Evolutionary conservation across 2,329 filamentous ascomycete species (phyloP), one percentile per base, ranked within the genome.

Genomic region (Aureobasidium uvarum): DNA sequence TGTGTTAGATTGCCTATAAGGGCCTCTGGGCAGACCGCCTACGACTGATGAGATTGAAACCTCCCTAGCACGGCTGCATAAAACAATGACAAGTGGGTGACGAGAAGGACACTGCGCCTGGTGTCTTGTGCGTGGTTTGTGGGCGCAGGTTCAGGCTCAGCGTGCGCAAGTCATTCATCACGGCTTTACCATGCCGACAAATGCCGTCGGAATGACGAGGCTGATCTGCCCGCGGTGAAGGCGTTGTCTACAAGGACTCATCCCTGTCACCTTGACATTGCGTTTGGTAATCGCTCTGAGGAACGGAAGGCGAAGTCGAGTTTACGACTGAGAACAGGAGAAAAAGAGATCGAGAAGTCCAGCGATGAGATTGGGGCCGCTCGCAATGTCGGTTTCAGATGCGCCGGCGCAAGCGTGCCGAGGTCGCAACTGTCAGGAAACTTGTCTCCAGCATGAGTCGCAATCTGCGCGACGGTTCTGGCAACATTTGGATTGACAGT

Each of bases 201-300:
- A 54, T 63, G 48, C 60, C 60, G 60, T 25, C 43, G 45, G 45
- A 46, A 62, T 62, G 58, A 62, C 58, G 58, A 62, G 43, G 45
- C 58, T 51, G 45, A 62, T 62, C 45, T 62, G 33, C 56, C 56
- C 56, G 43, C 56, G 41, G 56, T 33, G 13, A 43, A 60, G 28
- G 41, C 58, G 23, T 45, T n/a, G 31, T 41, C 33, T 25, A 39
- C 20, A 62, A 39, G 48, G 31, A 48, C 41, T 14, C 41, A 60
- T 60, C 56, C 43, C n/a, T 48, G 41, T 48, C 56, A 48, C 31
- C 20, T 18, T n/a, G 13, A 8, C 18, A 25, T 18, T 36, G 43
- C n/a, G n/a, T 11, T 51, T 48, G 56, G 8, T 20, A 4, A 23
- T 36, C 14, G 28, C 31, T 23, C 25, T 41, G 31, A 8, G 51